Conservation (phyloP, 2,329 filamentous ascomycete species). For the Epichloe typhina region DNA sequence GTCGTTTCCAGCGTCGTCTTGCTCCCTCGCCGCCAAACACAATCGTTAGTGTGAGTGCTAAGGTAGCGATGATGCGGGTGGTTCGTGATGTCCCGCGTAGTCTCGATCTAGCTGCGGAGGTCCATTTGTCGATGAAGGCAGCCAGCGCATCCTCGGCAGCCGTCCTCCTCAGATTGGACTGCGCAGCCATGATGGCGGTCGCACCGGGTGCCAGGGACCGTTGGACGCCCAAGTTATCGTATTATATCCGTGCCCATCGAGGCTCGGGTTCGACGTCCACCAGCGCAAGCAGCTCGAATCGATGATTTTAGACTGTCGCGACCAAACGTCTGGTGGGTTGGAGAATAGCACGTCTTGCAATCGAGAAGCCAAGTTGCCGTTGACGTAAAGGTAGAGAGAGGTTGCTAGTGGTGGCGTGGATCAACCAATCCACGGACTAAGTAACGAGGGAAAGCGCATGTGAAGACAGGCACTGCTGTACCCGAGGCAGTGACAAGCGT, state of each 20-base stretch:
- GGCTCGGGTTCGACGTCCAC: background rate
- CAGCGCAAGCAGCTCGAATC: background rate
- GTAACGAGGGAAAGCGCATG: background rate
- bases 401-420: background rate
- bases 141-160: slow-evolving; percentile 54
- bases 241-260: background rate
- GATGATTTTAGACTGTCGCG: background rate
- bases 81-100: slow-evolving; percentile 54
- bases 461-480: slow-evolving; percentile 1
- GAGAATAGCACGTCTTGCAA: background rate
- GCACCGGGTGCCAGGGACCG: background rate
- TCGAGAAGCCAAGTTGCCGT: background rate
- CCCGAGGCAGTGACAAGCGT: slow-evolving; percentile 1
- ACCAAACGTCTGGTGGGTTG: background rate
- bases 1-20: slow-evolving; percentile 62
- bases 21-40: slow-evolving; percentile 66
- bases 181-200: slow-evolving; percentile 55
- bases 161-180: slow-evolving; percentile 66
- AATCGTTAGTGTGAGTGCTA: slow-evolving; percentile 65
- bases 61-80: slow-evolving; percentile 60
- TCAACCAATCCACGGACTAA: background rate
- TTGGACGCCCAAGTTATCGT: background rate
- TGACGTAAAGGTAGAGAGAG: too few relatives aligned
- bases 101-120: slow-evolving; percentile 35
- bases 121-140: slow-evolving; percentile 48